Conservation (phyloP, 73 alveolate genomes). For the Paramecium biaurelia region DNA sequence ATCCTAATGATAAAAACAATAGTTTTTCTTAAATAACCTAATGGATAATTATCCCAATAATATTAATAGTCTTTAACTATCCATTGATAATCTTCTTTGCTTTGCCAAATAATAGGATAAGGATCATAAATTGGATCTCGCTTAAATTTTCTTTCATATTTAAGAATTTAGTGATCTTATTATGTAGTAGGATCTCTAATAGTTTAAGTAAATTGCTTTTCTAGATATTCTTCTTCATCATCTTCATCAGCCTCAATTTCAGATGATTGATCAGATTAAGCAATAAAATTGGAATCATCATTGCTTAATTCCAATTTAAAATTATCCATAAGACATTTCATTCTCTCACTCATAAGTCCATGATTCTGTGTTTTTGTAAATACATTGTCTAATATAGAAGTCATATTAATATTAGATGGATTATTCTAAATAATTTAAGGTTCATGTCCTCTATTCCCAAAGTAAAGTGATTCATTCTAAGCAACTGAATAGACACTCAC, state of each 20-base stretch:
- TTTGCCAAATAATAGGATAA: not conserved
- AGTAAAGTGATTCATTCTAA: not conserved
- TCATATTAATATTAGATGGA: not conserved
- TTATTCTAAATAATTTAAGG: not conserved
- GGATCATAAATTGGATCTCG: conserved; percentile 22
- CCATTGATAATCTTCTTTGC: not conserved
- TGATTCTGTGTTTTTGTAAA: not conserved
- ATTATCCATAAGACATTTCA: not conserved
- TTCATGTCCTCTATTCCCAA: not conserved
- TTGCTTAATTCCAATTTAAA: not conserved
- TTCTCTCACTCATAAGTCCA: not conserved
- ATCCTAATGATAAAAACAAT: not conserved
- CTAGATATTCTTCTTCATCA: not conserved
- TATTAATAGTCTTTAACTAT: not conserved
- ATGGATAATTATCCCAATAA: conserved; percentile 22
- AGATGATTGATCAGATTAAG: not conserved
- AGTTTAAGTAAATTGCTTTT: not conserved
- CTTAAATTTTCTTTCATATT: not conserved
- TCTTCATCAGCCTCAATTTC: not conserved
- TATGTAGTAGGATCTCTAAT: not conserved
- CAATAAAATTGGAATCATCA: not conserved
- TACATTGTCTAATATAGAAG: conserved; percentile 5
- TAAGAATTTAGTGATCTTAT: not conserved
- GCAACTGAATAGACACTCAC: not conserved
- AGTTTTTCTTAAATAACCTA: not conserved